phyloP scores from a whole-genome alignment of 495 filamentous ascomycete species.

The Trichocladium uniseriatum region DNA sequence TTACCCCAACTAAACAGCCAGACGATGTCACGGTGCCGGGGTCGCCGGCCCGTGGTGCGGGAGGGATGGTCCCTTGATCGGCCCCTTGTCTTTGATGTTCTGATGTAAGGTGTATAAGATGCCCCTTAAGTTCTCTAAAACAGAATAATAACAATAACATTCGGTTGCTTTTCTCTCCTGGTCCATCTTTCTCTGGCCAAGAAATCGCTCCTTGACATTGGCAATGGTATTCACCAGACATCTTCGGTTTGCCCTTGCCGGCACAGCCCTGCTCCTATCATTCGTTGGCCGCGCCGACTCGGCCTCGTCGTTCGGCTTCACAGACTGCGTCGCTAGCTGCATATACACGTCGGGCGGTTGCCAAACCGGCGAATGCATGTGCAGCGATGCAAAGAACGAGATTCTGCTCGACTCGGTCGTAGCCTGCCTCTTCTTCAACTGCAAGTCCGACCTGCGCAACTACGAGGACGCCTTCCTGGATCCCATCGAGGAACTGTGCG shows the following conservation, averaged over 20 bases:
- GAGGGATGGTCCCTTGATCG: background rate
- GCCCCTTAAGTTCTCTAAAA: too few species aligned
- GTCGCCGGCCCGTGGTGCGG: background rate
- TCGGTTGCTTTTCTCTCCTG: background rate
- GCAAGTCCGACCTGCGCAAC: slow-evolving; percentile 17
- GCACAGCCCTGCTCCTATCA: slow-evolving; percentile 1
- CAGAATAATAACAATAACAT: too few species aligned
- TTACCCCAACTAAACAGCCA: background rate
- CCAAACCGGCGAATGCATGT: slow-evolving; percentile 19
- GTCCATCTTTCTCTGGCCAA: background rate
- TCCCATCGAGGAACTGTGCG: slow-evolving; percentile 17
- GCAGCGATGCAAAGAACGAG: slow-evolving; percentile 13
- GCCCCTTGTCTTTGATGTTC: too few species aligned
- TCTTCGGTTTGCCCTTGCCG: slow-evolving; percentile 8
- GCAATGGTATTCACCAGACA: slow-evolving; percentile 10
- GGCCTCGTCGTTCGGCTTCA: slow-evolving; percentile 7
- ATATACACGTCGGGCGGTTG: slow-evolving; percentile 15
- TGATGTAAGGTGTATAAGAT: too few species aligned
- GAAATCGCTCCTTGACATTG: background rate
- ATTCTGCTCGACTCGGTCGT: slow-evolving; percentile 19
- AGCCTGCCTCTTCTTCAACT: slow-evolving; percentile 23
- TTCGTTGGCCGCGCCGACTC: slow-evolving; percentile 4
- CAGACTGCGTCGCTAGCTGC: slow-evolving; percentile 21
- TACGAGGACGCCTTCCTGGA: slow-evolving; percentile 17
- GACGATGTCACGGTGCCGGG: background rate